Percentiles rank a stretch among this genome's conserved stretches.
Evolutionary conservation across 2,329 filamentous ascomycete genomes (phyloP).

Genomic region (Talaromyces sp.): DNA sequence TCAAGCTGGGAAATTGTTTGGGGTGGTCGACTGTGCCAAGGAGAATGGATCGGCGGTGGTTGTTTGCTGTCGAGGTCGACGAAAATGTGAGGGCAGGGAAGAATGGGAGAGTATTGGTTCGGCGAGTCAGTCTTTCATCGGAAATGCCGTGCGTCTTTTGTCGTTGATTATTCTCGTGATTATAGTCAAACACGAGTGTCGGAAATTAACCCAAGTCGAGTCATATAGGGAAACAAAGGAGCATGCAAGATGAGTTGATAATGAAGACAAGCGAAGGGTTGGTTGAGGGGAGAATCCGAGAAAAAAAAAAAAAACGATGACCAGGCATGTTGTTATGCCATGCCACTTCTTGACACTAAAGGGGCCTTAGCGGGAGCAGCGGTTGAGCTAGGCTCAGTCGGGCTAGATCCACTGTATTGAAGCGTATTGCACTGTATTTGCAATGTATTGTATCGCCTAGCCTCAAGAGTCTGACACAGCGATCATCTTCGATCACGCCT

Average conservation of each 20-base stretch:
- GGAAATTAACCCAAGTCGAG: background rate
- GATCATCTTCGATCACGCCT: background rate
- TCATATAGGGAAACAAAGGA: background rate
- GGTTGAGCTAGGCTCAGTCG: background rate
- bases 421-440: background rate
- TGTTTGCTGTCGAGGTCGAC: background rate
- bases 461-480: background rate
- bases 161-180: background rate
- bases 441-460: background rate
- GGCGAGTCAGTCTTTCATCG: slow-evolving; percentile 2
- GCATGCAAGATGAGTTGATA: background rate
- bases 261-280: background rate
- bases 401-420: background rate
- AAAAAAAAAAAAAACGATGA: background rate
- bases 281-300: background rate
- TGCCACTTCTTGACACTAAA: background rate
- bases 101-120: slow-evolving; percentile 5
- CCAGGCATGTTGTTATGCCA: background rate
- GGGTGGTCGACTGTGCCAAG: slow-evolving; percentile 13
- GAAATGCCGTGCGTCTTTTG: background rate
- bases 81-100: slow-evolving; percentile 6
- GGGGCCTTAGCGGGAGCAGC: background rate
- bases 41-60: slow-evolving; percentile 20
- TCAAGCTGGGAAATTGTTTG: slow-evolving; percentile 13
- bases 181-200: background rate